These are phyloP conservation scores for Schoenoplectus tabernaemontani DNA, from an alignment of 202 grass and related monocot genomes.

Conservation along the genomic window DNA sequence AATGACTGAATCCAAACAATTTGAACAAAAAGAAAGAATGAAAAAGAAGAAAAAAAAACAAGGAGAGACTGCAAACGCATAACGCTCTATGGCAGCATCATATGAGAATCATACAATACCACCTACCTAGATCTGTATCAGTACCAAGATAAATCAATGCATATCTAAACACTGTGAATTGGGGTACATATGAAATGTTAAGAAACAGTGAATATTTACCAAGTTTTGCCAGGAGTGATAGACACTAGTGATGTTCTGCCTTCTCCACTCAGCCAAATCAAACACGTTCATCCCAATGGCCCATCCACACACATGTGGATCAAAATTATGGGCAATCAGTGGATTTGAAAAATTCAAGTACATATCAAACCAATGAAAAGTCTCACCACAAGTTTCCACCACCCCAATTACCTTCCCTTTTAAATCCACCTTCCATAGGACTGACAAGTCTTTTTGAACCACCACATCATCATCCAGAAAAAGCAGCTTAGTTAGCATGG, in stretches of 20 bases:
- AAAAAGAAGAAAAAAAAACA: neutral
- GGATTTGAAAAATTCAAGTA: slow-evolving; percentile 84
- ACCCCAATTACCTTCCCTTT: slow-evolving; percentile 72
- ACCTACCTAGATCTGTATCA: neutral
- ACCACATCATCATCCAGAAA: slow-evolving; percentile 70
- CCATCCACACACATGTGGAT: slow-evolving; percentile 59
- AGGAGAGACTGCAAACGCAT: neutral
- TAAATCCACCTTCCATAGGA: slow-evolving; percentile 60
- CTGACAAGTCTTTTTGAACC: slow-evolving; percentile 47
- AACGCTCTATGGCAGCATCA: neutral
- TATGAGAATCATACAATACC: neutral
- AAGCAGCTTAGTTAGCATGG: slow-evolving; percentile 53
- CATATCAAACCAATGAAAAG: slow-evolving; percentile 65
- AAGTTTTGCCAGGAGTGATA: slow-evolving; percentile 57
- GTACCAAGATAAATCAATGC: neutral
- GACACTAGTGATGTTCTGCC: slow-evolving; percentile 53
- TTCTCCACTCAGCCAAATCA: slow-evolving; percentile 67
- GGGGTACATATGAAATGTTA: neutral
- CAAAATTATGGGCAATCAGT: slow-evolving; percentile 55
- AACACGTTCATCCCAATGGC: slow-evolving; percentile 77
- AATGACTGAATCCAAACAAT: neutral
- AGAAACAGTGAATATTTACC: slow-evolving; percentile 33
- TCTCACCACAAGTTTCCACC: slow-evolving; percentile 61
- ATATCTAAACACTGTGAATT: neutral
- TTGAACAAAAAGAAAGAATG: neutral